A percentile compares a stretch with the other conserved stretches of the same genome.
These are phyloP conservation scores for Prunus kanzakura DNA, from an alignment of 306 rosid species.

Conservation along the genomic window DNA sequence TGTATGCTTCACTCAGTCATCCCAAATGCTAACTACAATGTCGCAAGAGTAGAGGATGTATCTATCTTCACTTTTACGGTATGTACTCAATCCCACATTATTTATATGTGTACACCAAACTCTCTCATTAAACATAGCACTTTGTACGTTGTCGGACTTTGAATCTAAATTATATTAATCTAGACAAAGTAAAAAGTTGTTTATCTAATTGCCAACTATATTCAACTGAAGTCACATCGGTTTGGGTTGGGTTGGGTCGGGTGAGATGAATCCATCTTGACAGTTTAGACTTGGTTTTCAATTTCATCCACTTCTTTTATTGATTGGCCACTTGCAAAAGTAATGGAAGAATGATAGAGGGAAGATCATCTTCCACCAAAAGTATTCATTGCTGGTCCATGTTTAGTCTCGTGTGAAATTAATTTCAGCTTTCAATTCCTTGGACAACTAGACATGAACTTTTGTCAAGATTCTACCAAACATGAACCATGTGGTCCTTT, in stretches of 20 bases:
- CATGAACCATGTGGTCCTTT: neutral
- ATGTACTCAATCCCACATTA: neutral
- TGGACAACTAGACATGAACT: neutral
- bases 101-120: too few relatives aligned
- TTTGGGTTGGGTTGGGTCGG: neutral
- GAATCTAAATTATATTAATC: too few relatives aligned
- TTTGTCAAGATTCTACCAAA: slow-evolving; percentile 3
- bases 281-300: neutral
- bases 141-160: too few relatives aligned
- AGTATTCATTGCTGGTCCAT: neutral
- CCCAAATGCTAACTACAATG: slow-evolving; percentile 48
- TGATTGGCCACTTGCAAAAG: neutral
- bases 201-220: neutral
- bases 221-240: neutral
- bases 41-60: slow-evolving; percentile 48
- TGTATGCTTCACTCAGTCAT: slow-evolving; percentile 68
- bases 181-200: too few relatives aligned
- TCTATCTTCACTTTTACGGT: slow-evolving; percentile 69
- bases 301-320: neutral
- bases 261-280: neutral
- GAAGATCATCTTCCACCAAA: slow-evolving; percentile 2
- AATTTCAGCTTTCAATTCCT: neutral
- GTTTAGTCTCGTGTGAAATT: neutral
- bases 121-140: too few relatives aligned
- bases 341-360: neutral